Percentiles rank a stretch among this genome's conserved stretches.
phyloP scores from a whole-genome alignment of 2,329 filamentous ascomycete genomes.

The Xylariaceae sp. region DNA sequence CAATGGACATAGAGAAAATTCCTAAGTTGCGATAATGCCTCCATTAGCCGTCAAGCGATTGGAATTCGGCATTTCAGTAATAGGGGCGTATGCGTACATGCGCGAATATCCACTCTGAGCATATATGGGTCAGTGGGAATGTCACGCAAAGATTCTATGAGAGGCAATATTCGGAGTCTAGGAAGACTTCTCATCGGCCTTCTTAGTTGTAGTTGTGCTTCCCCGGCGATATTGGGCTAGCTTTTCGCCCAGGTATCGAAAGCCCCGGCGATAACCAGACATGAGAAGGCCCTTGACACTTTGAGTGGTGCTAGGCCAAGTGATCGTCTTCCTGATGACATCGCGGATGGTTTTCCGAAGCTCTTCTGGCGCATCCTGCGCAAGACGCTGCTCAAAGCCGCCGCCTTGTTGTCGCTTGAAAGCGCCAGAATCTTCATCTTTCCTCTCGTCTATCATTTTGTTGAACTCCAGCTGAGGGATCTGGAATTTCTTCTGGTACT shows the following conservation, averaged over 20 bases:
- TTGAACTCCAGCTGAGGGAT: conserved; percentile 85
- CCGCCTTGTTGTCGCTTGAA: conserved; percentile 78
- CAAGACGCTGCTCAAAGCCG: conserved; percentile 84
- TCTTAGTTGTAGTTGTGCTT: conserved; percentile 30
- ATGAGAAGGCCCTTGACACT: conserved; percentile 84
- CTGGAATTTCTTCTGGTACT: conserved; percentile 87
- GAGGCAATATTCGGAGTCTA: conserved; percentile 27
- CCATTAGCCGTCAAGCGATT: neutral
- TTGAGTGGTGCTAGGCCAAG: conserved; percentile 89
- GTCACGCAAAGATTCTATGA: neutral
- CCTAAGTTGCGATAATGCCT: conserved; percentile 1
- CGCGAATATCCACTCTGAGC: neutral
- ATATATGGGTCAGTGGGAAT: neutral
- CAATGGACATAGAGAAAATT: conserved; percentile 12
- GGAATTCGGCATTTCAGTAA: neutral
- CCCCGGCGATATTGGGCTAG: conserved; percentile 63
- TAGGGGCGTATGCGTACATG: neutral
- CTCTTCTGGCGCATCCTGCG: conserved; percentile 65
- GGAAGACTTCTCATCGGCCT: conserved; percentile 30
- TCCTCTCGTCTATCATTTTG: conserved; percentile 77
- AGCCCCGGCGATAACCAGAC: conserved; percentile 69
- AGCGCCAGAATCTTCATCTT: conserved; percentile 68
- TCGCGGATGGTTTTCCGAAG: conserved; percentile 71
- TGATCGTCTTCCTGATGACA: conserved; percentile 84
- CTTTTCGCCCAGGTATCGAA: conserved; percentile 84